Evolutionary conservation across 116 monocot genomes (phyloP), one percentile per base, ranked within the genome.

Genomic region (Dioscorea cayenensis): DNA sequence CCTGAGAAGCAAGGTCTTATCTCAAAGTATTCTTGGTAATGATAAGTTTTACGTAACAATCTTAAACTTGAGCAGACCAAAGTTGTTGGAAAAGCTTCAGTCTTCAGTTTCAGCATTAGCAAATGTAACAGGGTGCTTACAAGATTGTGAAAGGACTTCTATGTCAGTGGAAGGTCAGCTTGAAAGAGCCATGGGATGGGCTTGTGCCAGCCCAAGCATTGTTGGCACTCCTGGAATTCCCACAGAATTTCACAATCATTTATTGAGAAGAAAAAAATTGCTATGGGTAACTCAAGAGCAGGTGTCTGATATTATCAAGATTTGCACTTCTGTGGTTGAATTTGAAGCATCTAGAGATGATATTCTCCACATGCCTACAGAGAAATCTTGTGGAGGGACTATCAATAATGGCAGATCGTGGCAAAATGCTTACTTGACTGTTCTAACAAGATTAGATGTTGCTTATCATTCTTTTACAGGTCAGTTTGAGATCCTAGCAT

Each of bases 151-250:
- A 83, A 88, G 75, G 64, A 84, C 75, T 76, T 92, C 97, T 65
- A 66, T 83, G 29, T 75, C 84, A 64, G 84, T 76, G 29, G 93
- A 90, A 81, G 90, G 88, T 66, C 93, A 97, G 73, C 88, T 97
- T 82, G 97, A 97, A 78, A 88, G 90, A 78, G 97, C 97, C 11
- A 93, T 97, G 93, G 85, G 86, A 69, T 97, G 97, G 97, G 97
- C 97, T 66, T 96, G 92, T 84, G 90, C 82, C 14, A 83, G 92
- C 25, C 60, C 88, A 77, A 84, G 51, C 78, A 72, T 62, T 51
- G 63, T 35, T 67, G 75, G 76, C 28, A 64, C 29, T 79, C 83
- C 85, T 49, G 88, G 86, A 68, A 90, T 97, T 70, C 97, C 97
- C 49, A 74, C 90, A 75, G 86, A 88, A 81, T 97, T 97, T 70